Base-by-base conservation (phyloP, 352 stramenopile species). In the Pythium dissotocum region DNA sequence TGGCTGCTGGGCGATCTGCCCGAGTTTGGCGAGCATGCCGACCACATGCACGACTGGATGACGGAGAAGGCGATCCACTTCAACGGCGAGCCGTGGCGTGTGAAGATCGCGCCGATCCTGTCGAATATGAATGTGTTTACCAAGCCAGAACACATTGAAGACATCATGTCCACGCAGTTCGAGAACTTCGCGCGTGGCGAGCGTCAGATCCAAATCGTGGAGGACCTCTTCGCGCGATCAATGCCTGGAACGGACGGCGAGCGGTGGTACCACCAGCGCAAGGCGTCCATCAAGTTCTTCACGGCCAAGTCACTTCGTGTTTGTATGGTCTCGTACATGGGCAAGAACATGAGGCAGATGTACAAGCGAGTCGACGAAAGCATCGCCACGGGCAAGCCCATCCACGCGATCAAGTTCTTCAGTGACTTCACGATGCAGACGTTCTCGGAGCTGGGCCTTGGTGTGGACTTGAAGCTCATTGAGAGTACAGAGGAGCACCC, bases 391-490 rank as follows among this genome's bases (percentile, higher is more conserved):
- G 60, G 70, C 38, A 67, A 80, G n/a, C 58, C 67, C 2, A 55
- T 84, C 14, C 70, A 87, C 24, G 49, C 83, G 2, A 70, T 71
- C 52, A 75, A 76, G 54, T 58, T 83, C 57, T 74, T 87, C 63
- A 59, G 77, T 44, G 65, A 74, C 32, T 85, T 84, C 58, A 80
- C 77, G 6, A 71, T 85, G 51, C 76, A 87, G 18, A 67, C 72
- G 13, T 87, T 87, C 52, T 60, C 68, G 12, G 77, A 87, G 52
- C 78, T 87, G 48, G 75, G 73, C 2, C 79, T 89, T 30, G 78
- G 77, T 36, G 74, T 78, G 48, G 57, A 70, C 4, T 54, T 87
- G 2, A 73, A 75, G 24, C 65, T 65, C 16, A 75, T 87, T 28
- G 77, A 82, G 16, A 71, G 65, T 4, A 73, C 77, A 32, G 60